A percentile compares a stretch with the other conserved stretches of the same genome.
Conservation (phyloP, 1,284 basidiomycete species). For the Boletus mariae region DNA sequence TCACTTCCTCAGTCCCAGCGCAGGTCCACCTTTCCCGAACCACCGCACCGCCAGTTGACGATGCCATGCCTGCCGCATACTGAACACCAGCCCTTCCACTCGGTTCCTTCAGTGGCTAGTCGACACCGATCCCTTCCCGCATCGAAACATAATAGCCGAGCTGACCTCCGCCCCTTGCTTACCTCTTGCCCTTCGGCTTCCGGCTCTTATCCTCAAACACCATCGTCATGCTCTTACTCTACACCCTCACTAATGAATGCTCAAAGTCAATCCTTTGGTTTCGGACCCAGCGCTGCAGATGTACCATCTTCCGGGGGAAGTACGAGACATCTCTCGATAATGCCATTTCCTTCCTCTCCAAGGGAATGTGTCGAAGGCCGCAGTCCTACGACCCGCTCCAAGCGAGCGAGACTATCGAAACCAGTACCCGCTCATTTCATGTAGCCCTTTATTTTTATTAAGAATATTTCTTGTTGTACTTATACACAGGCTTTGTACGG, state of each 20-base stretch:
- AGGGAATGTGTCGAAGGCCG: neutral
- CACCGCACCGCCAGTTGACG: constrained; percentile 13
- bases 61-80: constrained; percentile 5
- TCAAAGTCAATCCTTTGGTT: neutral
- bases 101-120: constrained; percentile 4
- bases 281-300: neutral
- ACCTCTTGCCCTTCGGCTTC: neutral
- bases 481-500: neutral
- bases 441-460: constrained; percentile 14
- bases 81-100: neutral
- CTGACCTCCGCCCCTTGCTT: constrained; percentile 1
- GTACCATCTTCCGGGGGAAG: neutral
- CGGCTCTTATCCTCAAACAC: constrained; percentile 3
- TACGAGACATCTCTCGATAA: constrained; percentile 23
- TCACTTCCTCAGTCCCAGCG: constrained; percentile 2
- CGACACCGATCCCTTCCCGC: constrained; percentile 28
- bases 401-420: constrained; percentile 17
- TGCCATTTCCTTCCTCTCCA: constrained; percentile 11
- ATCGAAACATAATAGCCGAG: constrained; percentile 5
- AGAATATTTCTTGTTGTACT: neutral
- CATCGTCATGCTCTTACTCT: constrained; percentile 8
- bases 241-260: neutral
- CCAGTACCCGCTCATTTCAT: constrained; percentile 19
- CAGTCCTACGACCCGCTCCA: constrained; percentile 1
- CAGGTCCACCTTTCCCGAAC: neutral